Percentiles rank a stretch among this genome's conserved stretches.
phyloP scores from a whole-genome alignment of 495 filamentous ascomycete genomes.

The Aspergillus asperescens region DNA sequence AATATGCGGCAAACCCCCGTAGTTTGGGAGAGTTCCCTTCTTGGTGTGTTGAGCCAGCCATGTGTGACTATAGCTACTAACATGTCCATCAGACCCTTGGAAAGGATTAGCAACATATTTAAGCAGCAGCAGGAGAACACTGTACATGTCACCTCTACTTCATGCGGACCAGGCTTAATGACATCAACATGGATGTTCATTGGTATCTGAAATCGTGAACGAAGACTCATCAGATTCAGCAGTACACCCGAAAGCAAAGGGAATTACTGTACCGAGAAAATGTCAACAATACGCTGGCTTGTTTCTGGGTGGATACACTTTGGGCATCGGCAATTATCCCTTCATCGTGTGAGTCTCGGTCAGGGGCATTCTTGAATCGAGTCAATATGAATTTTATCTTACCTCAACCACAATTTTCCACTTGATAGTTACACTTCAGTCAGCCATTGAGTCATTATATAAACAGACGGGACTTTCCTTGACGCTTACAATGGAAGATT shows the following conservation, averaged over 20 bases:
- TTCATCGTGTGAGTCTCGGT: slow-evolving; percentile 24
- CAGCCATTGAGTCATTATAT: neutral
- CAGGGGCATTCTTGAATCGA: neutral
- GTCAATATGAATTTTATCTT: neutral
- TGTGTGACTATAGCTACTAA: slow-evolving; percentile 51
- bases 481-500: too few relatives aligned
- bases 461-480: too few relatives aligned
- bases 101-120: slow-evolving; percentile 18
- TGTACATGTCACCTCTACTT: slow-evolving; percentile 30
- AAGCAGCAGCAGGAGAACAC: neutral
- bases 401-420: slow-evolving; percentile 21
- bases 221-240: slow-evolving; percentile 12
- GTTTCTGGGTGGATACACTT: slow-evolving; percentile 73
- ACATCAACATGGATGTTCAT: slow-evolving; percentile 41
- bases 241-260: neutral
- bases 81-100: slow-evolving; percentile 46
- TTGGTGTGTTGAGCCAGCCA: slow-evolving; percentile 25
- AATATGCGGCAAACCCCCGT: slow-evolving; percentile 19
- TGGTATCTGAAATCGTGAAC: slow-evolving; percentile 38
- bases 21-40: slow-evolving; percentile 19
- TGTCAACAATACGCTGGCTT: slow-evolving; percentile 66
- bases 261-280: slow-evolving; percentile 52
- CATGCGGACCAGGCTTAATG: slow-evolving; percentile 10
- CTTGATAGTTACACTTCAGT: slow-evolving; percentile 10
- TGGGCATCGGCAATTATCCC: slow-evolving; percentile 77